These are phyloP conservation scores for Penicillium waksmanii DNA, from an alignment of 495 filamentous ascomycete genomes.

Conservation along the genomic window DNA sequence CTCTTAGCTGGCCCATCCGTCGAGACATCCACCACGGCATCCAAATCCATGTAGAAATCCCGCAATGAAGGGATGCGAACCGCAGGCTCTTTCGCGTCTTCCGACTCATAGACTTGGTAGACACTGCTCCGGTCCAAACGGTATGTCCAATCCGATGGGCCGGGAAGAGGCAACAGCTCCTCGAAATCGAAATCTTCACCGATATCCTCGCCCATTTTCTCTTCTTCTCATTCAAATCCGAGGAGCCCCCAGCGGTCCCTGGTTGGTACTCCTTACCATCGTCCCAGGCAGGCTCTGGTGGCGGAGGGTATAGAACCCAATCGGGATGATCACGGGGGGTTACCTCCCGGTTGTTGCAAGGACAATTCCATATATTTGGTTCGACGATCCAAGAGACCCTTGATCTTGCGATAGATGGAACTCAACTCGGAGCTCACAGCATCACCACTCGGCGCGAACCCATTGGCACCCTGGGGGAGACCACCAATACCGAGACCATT, in stretches of 20 bases:
- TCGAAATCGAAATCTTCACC: slow-evolving; percentile 88
- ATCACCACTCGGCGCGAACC: slow-evolving; percentile 61
- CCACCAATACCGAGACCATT: slow-evolving; percentile 53
- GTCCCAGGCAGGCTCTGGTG: slow-evolving; percentile 88
- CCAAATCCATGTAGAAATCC: slow-evolving; percentile 96
- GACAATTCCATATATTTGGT: slow-evolving; percentile 90
- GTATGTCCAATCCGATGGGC: slow-evolving; percentile 67
- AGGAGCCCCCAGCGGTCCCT: slow-evolving; percentile 19
- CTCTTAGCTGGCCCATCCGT: slow-evolving; percentile 96
- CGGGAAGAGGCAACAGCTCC: slow-evolving; percentile 73
- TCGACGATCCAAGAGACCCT: slow-evolving; percentile 79
- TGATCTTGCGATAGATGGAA: slow-evolving; percentile 85
- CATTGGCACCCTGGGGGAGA: slow-evolving; percentile 39
- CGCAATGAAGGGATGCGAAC: slow-evolving; percentile 84
- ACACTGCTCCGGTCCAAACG: slow-evolving; percentile 80
- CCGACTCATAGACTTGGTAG: slow-evolving; percentile 82
- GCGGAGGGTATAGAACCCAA: slow-evolving; percentile 90
- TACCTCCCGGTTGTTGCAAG: slow-evolving; percentile 74
- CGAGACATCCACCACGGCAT: slow-evolving; percentile 78
- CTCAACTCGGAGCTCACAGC: slow-evolving; percentile 79
- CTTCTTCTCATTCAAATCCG: slow-evolving; percentile 45
- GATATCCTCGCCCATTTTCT: slow-evolving; percentile 89
- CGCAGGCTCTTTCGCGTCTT: slow-evolving; percentile 65
- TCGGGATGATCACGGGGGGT: slow-evolving; percentile 83
- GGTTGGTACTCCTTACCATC: slow-evolving; percentile 60